These are phyloP conservation scores for Xylaria cubensis DNA, from an alignment of 495 filamentous ascomycete genomes.

Conservation along the genomic window DNA sequence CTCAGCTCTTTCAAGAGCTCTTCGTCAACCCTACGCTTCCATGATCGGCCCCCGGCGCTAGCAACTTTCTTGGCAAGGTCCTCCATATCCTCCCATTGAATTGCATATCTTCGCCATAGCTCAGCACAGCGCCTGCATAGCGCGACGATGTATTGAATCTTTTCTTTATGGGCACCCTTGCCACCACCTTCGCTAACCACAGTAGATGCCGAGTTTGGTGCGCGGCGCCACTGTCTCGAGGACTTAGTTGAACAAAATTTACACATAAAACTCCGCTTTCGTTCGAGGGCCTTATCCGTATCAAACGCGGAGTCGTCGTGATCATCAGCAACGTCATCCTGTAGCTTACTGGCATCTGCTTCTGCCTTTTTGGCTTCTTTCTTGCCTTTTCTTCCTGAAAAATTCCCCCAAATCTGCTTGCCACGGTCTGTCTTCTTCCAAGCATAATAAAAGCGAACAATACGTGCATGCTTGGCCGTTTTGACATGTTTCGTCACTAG, in stretches of 20 bases:
- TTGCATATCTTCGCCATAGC: constrained; percentile 92
- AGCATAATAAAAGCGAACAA: constrained; percentile 93
- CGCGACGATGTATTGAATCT: constrained; percentile 78
- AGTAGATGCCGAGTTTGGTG: constrained; percentile 78
- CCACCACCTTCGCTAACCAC: constrained; percentile 70
- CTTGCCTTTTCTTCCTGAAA: constrained; percentile 83
- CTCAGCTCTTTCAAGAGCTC: constrained; percentile 83
- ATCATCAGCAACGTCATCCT: constrained; percentile 92
- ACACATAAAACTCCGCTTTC: constrained; percentile 87
- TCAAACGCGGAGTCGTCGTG: constrained; percentile 97
- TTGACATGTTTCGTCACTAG: constrained; percentile 85
- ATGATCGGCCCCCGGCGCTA: constrained; percentile 79
- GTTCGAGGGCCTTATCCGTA: constrained; percentile 77
- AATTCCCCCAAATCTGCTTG: constrained; percentile 86
- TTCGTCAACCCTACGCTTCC: constrained; percentile 88
- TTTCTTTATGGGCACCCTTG: constrained; percentile 71
- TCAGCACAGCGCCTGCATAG: constrained; percentile 89
- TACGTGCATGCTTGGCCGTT: constrained; percentile 74
- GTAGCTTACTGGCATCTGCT: constrained; percentile 70
- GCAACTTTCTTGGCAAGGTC: constrained; percentile 90
- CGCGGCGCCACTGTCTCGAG: constrained; percentile 91
- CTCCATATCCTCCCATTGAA: constrained; percentile 95
- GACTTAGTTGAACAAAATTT: constrained; percentile 85
- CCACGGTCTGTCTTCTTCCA: constrained; percentile 96
- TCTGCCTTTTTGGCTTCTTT: constrained; percentile 78